phyloP scores from a whole-genome alignment of 108 stramenopile species.

The Cyclostephanos tholiformis region DNA sequence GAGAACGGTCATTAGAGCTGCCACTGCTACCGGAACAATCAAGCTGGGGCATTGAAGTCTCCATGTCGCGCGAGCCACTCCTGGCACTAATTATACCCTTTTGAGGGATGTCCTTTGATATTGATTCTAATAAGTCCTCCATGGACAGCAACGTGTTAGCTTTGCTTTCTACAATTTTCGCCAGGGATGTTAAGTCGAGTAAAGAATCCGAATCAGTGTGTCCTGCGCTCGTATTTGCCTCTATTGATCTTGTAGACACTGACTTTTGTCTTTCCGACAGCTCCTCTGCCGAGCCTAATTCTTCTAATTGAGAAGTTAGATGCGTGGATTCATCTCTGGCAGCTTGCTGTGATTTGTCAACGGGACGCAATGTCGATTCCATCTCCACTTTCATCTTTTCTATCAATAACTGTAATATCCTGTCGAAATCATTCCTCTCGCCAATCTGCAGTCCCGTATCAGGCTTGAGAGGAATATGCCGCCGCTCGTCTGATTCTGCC shows the following conservation, averaged over 20 bases:
- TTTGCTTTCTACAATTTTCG: not conserved
- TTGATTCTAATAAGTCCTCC: slow-evolving; percentile 13
- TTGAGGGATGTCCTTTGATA: not conserved
- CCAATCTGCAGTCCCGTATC: not conserved
- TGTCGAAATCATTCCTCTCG: not conserved
- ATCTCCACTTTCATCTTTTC: no score
- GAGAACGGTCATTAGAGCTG: not conserved
- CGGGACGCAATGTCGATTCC: no score
- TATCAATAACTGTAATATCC: no score
- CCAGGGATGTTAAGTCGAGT: not conserved
- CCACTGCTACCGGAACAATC: not conserved
- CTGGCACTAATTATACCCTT: not conserved
- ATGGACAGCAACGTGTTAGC: not conserved
- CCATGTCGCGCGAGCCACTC: no score
- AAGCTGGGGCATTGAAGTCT: not conserved
- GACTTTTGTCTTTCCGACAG: no score
- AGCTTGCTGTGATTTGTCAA: no score
- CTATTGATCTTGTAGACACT: no score
- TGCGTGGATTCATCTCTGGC: no score
- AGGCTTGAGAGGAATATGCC: no score
- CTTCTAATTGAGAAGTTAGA: no score
- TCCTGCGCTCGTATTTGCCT: not conserved
- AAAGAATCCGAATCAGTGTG: not conserved
- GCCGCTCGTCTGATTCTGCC: not conserved
- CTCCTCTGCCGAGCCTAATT: no score